These are phyloP conservation scores for Pseudocercospora vitis DNA, from an alignment of 2,329 filamentous ascomycete species.

Conservation along the genomic window DNA sequence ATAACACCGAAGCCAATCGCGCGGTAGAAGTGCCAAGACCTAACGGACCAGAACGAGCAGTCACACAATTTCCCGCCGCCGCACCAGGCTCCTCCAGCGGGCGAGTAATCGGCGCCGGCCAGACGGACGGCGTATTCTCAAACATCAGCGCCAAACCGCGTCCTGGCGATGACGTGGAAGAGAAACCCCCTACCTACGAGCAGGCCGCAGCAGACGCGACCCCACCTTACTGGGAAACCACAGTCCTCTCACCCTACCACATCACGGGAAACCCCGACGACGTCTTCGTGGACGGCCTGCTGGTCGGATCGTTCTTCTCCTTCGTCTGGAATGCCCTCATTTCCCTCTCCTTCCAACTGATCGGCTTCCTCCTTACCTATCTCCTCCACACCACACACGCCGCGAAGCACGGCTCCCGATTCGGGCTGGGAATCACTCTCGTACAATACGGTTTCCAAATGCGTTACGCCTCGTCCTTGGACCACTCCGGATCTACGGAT, in stretches of 20 bases:
- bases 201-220: constrained; percentile 95
- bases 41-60: constrained; percentile 47
- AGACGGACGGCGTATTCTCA: constrained; percentile 92
- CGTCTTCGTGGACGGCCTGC: constrained; percentile 94
- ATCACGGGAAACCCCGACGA: constrained; percentile 86
- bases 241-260: constrained; percentile 88
- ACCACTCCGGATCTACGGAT: constrained; percentile 21
- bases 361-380: constrained; percentile 96
- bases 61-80: constrained; percentile 47
- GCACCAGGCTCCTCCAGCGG: constrained; percentile 41
- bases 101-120: constrained; percentile 64
- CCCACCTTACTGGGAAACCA: constrained; percentile 98
- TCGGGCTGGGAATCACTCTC: constrained; percentile 89
- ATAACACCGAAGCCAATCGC: constrained; percentile 29
- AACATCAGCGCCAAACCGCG: constrained; percentile 92
- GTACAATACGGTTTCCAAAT: constrained; percentile 98
- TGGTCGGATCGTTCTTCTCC: constrained; percentile 82
- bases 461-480: constrained; percentile 57
- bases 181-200: constrained; percentile 96
- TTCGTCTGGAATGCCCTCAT: constrained; percentile 96
- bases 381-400: constrained; percentile 97
- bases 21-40: constrained; percentile 26
- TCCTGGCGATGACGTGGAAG: constrained; percentile 76
- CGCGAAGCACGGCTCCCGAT: constrained; percentile 93
- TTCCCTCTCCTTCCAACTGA: constrained; percentile 93